Evolutionary conservation across 768 basidiomycete genomes (phyloP).

Genomic region (Phylloporus rhodoxanthus): DNA sequence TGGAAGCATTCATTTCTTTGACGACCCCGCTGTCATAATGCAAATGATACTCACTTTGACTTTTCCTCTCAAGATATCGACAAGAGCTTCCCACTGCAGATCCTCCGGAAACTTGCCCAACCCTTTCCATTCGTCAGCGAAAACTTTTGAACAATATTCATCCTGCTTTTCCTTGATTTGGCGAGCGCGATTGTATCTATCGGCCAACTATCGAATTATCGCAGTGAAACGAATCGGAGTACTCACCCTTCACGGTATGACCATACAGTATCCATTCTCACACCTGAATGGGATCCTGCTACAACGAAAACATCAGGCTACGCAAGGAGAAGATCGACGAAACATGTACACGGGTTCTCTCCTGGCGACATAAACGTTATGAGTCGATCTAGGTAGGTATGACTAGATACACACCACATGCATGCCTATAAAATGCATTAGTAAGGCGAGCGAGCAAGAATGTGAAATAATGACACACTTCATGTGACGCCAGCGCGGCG

Average conservation of each 20-base stretch:
- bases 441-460: neutral
- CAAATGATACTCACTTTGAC: slow-evolving; percentile 49
- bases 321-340: neutral
- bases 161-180: slow-evolving; percentile 66
- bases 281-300: slow-evolving; percentile 33
- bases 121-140: slow-evolving; percentile 39
- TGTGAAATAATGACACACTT: slow-evolving; percentile 40
- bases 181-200: slow-evolving; percentile 56
- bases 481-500: slow-evolving; percentile 66
- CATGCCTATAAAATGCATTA: slow-evolving; percentile 42
- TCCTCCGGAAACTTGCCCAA: slow-evolving; percentile 59
- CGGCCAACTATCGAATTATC: neutral
- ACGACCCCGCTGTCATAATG: neutral
- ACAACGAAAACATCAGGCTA: neutral
- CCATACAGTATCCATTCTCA: slow-evolving; percentile 62
- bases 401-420: slow-evolving; percentile 42
- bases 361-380: slow-evolving; percentile 26
- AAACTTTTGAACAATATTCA: slow-evolving; percentile 50
- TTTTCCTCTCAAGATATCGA: slow-evolving; percentile 65
- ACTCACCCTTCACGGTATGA: slow-evolving; percentile 55
- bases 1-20: neutral
- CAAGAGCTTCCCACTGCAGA: slow-evolving; percentile 63
- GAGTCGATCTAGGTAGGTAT: neutral
- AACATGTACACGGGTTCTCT: slow-evolving; percentile 49
- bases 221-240: neutral